Percentiles rank a stretch among this genome's conserved stretches.
Conservation (phyloP, 352 stramenopile genomes). For the Phytophthora cactorum region DNA sequence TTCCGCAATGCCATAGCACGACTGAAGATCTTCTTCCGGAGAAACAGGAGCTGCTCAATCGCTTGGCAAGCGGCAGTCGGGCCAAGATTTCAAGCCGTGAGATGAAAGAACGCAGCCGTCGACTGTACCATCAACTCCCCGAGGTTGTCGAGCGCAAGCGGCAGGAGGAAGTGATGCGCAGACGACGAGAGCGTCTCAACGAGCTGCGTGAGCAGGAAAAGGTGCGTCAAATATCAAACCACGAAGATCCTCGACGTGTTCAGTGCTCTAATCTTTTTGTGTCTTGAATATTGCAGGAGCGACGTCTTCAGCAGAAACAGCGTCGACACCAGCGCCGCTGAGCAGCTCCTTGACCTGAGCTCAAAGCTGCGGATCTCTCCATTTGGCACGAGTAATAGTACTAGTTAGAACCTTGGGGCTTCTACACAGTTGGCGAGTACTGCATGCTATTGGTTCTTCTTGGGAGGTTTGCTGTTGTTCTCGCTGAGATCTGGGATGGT, state of each 20-base stretch:
- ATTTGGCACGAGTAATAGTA: constrained; percentile 25
- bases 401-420: constrained; percentile 30
- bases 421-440: constrained; percentile 1
- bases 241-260: too few relatives aligned
- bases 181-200: constrained; percentile 66
- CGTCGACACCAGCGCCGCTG: constrained; percentile 40
- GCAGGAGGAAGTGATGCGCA: constrained; percentile 72
- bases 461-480: constrained; percentile 18
- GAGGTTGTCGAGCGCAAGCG: constrained; percentile 78
- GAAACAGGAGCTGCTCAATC: constrained; percentile 46
- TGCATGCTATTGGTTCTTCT: constrained; percentile 23
- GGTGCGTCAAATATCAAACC: constrained; percentile 28
- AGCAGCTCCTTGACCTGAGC: not conserved
- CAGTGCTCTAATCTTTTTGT: constrained; percentile 1
- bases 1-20: not conserved
- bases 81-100: constrained; percentile 65
- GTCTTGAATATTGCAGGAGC: constrained; percentile 37
- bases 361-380: constrained; percentile 1
- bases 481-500: constrained; percentile 55
- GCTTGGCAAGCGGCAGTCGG: constrained; percentile 56
- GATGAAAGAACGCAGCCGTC: constrained; percentile 71
- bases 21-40: constrained; percentile 15
- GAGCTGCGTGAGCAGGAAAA: constrained; percentile 79
- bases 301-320: constrained; percentile 61
- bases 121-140: constrained; percentile 72